Base-by-base conservation (phyloP, 768 basidiomycete species). In the Lepiota subincarnata region DNA sequence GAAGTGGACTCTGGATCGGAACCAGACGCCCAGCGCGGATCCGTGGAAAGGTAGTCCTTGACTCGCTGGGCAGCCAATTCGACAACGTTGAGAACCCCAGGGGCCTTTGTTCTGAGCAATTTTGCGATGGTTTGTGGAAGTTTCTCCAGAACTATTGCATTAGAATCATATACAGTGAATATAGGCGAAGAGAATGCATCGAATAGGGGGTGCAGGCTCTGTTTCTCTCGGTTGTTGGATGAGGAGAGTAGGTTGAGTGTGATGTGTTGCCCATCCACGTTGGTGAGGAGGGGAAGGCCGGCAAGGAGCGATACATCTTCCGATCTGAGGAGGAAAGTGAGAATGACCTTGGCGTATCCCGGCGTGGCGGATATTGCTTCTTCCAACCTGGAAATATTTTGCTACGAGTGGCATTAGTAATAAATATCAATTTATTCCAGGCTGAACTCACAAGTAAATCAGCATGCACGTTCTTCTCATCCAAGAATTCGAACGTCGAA, bases 231-330 rank as follows among this genome's bases (percentile, higher is more conserved):
- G 42, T 12, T 34, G 19, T 28, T 26, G 36, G 50, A 26, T 10
- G 24, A 24, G 16, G 22, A 2, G n/a, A 39, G 36, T 28, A 38
- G 22, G 55, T 24, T 24, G 12, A 73, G 62, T 5, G 69, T 55
- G 13, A 70, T 46, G 12, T 40, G 49, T 7, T 56, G 48, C 4
- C 64, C 67, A 7, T 60, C 63, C 0, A 68, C 58, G 1, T 68
- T 55, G 1, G 67, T 67, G n/a, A 78, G 41, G n/a, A 79, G 47
- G 0, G 74, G 75, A 1, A 79, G 59, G 1, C 66, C 70, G 16
- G 69, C 54, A 4, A 79, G 41, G 46, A 73, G 64, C 12, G 56
- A 53, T 10, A 77, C 37, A 24, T 72, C 59, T 0, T 60, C 48
- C 0, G 62, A 61, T 0, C 67, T 69, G 2, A 78, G 59, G 0